A percentile compares a stretch with the other conserved stretches of the same genome.
Evolutionary conservation across 169 alveolate genomes (phyloP).

Genomic region (Cryptosporidium tyzzeri): DNA sequence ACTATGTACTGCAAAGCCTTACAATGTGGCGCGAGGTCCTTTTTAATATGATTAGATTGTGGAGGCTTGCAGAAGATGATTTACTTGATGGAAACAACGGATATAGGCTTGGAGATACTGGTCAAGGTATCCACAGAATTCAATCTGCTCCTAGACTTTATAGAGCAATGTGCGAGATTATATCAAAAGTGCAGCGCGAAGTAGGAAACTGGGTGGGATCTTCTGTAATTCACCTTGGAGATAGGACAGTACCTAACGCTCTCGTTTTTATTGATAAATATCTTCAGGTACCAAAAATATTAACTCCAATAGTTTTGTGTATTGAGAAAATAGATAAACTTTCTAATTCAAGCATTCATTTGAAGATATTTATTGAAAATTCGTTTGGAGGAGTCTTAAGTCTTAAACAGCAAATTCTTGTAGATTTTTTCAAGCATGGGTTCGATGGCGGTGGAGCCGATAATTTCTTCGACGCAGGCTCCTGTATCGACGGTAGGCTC

Average conservation of each 20-base stretch:
- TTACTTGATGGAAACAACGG: conserved; percentile 87
- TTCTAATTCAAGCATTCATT: conserved; percentile 83
- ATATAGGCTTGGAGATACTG: conserved; percentile 89
- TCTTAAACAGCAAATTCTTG: conserved; percentile 83
- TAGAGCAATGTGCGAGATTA: conserved; percentile 85
- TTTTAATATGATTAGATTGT: conserved; percentile 89
- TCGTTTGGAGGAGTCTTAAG: conserved; percentile 87
- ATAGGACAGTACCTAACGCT: conserved; percentile 93
- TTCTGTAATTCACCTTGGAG: conserved; percentile 92
- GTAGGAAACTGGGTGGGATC: conserved; percentile 94
- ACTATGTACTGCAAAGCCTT: conserved; percentile 91
- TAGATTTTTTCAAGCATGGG: conserved; percentile 94
- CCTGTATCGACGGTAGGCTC: conserved; percentile 94
- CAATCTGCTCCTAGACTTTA: conserved; percentile 79
- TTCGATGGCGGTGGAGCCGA: conserved; percentile 96
- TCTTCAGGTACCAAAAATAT: conserved; percentile 91
- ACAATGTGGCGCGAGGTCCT: conserved; percentile 92
- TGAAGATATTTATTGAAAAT: conserved; percentile 84
- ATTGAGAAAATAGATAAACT: conserved; percentile 89
- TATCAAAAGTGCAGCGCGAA: conserved; percentile 85
- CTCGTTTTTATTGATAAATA: conserved; percentile 93
- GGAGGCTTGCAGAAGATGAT: conserved; percentile 93
- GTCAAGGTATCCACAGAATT: conserved; percentile 90
- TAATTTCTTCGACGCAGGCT: conserved; percentile 94
- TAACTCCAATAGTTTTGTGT: conserved; percentile 90